Percentiles rank a stretch among this genome's conserved stretches.
Evolutionary conservation across 805 yeast genomes (phyloP).

Genomic region (Pichia nakasei): DNA sequence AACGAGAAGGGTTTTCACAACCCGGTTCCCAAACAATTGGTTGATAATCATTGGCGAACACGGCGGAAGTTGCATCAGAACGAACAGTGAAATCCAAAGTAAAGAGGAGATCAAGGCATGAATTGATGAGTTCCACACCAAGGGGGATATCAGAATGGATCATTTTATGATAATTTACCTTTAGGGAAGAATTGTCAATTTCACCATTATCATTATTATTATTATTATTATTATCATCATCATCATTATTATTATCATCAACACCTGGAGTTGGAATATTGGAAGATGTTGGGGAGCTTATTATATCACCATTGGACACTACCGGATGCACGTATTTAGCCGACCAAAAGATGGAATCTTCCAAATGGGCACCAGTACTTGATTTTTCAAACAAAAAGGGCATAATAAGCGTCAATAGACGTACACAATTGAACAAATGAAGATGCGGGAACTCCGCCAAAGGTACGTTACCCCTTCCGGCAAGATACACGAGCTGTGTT

Average conservation of each 20-base stretch:
- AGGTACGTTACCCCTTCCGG: slow-evolving; percentile 18
- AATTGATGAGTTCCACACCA: slow-evolving; percentile 31
- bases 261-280: not conserved
- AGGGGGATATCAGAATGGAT: slow-evolving; percentile 19
- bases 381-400: slow-evolving; percentile 59
- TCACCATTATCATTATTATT: not conserved
- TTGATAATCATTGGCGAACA: slow-evolving; percentile 24
- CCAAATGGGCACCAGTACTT: slow-evolving; percentile 4
- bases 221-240: not conserved
- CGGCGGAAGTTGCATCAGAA: slow-evolving; percentile 1
- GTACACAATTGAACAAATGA: slow-evolving; percentile 50
- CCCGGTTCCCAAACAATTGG: slow-evolving; percentile 74
- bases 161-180: slow-evolving; percentile 1
- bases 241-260: not conserved
- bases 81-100: slow-evolving; percentile 48
- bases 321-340: too few species aligned
- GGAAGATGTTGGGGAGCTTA: not conserved
- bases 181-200: not conserved
- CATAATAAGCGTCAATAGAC: slow-evolving; percentile 54
- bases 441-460: slow-evolving; percentile 18
- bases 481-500: slow-evolving; percentile 25
- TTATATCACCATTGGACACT: too few species aligned
- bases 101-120: slow-evolving; percentile 42
- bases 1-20: slow-evolving; percentile 37
- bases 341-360: slow-evolving; percentile 38